phyloP scores from a whole-genome alignment of 306 rosid genomes.

The Vigna hirtella region DNA sequence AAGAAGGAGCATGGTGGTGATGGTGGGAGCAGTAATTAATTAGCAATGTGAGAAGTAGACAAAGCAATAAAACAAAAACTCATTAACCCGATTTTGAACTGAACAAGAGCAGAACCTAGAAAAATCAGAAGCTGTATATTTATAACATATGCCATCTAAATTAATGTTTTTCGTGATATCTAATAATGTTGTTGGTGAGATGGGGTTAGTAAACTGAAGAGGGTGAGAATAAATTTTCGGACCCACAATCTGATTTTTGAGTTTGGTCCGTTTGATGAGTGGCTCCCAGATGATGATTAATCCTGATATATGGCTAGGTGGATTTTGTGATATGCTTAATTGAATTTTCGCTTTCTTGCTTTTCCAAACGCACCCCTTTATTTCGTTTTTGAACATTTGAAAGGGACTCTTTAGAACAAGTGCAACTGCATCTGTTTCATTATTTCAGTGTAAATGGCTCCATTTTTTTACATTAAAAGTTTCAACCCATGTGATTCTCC shows the following conservation, averaged over 20 bases:
- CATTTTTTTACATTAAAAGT: slow-evolving; percentile 23
- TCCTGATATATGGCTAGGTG: slow-evolving; percentile 39
- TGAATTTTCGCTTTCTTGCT: slow-evolving; percentile 55
- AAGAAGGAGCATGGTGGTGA: slow-evolving; percentile 32
- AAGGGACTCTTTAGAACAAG: slow-evolving; percentile 48
- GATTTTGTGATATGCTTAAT: slow-evolving; percentile 40
- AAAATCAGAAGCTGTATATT: too few species aligned
- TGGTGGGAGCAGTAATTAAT: slow-evolving; percentile 22
- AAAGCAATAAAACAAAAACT: slow-evolving; percentile 33
- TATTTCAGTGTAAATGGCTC: slow-evolving; percentile 49
- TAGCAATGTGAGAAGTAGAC: slow-evolving; percentile 21
- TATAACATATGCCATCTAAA: too few species aligned
- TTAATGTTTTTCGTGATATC: too few species aligned
- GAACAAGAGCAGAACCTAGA: background rate
- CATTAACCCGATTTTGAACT: slow-evolving; percentile 5
- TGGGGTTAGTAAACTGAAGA: slow-evolving; percentile 33
- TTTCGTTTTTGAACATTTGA: slow-evolving; percentile 52
- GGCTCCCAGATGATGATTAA: slow-evolving; percentile 55
- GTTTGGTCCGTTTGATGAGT: slow-evolving; percentile 60
- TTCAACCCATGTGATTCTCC: slow-evolving; percentile 53
- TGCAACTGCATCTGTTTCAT: slow-evolving; percentile 51
- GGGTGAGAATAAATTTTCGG: slow-evolving; percentile 53
- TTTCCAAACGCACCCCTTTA: slow-evolving; percentile 31
- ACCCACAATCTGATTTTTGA: slow-evolving; percentile 65
- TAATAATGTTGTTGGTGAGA: background rate